Base-by-base conservation (phyloP, 1,284 basidiomycete species). In the Athelia sp. region DNA sequence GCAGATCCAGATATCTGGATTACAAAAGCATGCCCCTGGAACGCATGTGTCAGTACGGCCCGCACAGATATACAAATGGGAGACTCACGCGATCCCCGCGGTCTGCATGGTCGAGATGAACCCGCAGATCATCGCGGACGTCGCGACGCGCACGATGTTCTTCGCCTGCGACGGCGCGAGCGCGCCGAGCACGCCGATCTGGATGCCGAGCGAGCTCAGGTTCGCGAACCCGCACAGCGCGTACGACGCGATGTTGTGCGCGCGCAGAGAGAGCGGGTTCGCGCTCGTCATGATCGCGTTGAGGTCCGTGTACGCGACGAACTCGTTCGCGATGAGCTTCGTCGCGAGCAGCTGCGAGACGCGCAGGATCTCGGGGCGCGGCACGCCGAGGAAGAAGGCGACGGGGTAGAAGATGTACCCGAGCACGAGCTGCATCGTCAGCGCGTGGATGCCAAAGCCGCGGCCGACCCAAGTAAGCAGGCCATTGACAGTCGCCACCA, bases 151-250 rank as follows among this genome's bases (percentile, higher is more conserved):
- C 18, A 88, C 82, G 58, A 94, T 93, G 53, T 79, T 71, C 60
- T 78, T 85, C 46, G 75, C 74, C 54, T 84, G 79, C 19, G 81
- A 81, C n/a, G 92, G 92, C 18, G 90, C 88, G 51, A 95, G 75
- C 36, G 90, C 89, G 53, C 81, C 76, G 46, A 95, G 77, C 58
- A 95, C 91, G 67, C 93, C 93, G 53, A 95, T 87, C 68, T 94
- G 90, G 62, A 95, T 93, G 66, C 92, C 93, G 38, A 93, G 71
- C 32, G 89, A 91, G 53, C 84, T 79, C 35, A 92, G 73, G 70
- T 96, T 96, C 50, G 90, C 91, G 63, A 96, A 96, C 10, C 93
- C 93, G 64, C 93, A 94, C 38, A 93, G 84, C 35, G 85, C 84
- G 62, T 92, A 93, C 29, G 84, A 84, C 36, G 84, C 80, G 58